Evolutionary conservation across 805 yeast genomes (phyloP).

Genomic region (Monosporozyma servazzii): DNA sequence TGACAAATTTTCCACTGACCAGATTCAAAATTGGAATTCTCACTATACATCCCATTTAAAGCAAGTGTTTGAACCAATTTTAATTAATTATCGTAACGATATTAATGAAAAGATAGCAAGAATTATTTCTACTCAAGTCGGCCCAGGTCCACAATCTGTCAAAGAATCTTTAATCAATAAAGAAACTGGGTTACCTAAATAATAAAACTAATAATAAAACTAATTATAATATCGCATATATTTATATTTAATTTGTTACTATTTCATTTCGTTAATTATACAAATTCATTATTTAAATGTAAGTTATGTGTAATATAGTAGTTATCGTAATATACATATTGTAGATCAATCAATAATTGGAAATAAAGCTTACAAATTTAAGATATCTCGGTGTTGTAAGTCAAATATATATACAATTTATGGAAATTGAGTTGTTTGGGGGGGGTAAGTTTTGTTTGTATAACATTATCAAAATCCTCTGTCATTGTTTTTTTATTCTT

Average conservation of each 20-base stretch:
- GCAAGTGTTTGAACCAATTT: background rate
- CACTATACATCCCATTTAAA: background rate
- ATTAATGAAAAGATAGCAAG: constrained; percentile 61
- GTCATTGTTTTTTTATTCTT: too few species aligned
- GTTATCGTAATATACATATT: background rate
- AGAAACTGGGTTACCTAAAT: constrained; percentile 51
- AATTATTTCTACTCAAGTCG: constrained; percentile 77
- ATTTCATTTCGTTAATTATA: background rate
- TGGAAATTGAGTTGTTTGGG: background rate
- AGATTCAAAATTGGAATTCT: constrained; percentile 8
- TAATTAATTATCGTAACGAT: background rate
- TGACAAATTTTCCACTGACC: constrained; percentile 29
- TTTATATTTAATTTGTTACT: background rate
- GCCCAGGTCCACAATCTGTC: constrained; percentile 72
- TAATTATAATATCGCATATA: too few species aligned
- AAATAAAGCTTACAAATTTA: too few species aligned
- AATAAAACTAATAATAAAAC: background rate
- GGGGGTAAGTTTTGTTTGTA: background rate
- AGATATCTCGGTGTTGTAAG: background rate
- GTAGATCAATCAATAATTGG: too few species aligned
- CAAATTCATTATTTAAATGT: background rate
- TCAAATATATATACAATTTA: background rate
- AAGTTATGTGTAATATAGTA: background rate
- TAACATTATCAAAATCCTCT: background rate
- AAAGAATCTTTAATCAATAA: constrained; percentile 47